Evolutionary conservation across 1,139 yeast species (phyloP).

Genomic region (Taiozyma sp.): DNA sequence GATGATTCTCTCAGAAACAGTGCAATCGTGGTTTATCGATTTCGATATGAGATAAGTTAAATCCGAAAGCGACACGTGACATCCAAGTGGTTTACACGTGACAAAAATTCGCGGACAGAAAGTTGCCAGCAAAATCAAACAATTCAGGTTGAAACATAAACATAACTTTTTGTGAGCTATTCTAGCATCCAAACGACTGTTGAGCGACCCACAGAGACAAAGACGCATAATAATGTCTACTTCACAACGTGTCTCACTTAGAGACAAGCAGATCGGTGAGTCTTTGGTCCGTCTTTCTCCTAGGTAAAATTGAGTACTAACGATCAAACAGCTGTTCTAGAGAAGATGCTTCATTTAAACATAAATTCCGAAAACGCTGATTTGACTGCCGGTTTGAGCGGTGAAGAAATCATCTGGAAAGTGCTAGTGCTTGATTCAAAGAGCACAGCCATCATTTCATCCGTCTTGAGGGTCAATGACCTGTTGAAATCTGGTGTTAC

Average conservation of each 20-base stretch:
- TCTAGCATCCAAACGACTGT: background rate
- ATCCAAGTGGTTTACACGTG: background rate
- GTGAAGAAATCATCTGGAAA: constrained; percentile 81
- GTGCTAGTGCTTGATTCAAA: constrained; percentile 79
- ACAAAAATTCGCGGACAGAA: background rate
- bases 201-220: background rate
- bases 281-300: constrained; percentile 7
- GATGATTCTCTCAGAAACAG: background rate
- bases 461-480: constrained; percentile 87
- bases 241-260: constrained; percentile 10
- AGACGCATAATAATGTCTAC: constrained; percentile 11
- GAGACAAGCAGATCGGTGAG: constrained; percentile 26
- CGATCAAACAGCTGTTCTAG: constrained; percentile 40
- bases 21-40: too few relatives aligned
- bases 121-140: background rate
- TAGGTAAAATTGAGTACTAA: constrained; percentile 1
- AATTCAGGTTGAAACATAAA: background rate
- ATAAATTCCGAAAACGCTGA: constrained; percentile 47
- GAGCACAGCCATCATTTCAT: constrained; percentile 81
- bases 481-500: constrained; percentile 85
- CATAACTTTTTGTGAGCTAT: background rate
- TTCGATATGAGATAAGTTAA: too few relatives aligned
- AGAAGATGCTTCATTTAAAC: constrained; percentile 81
- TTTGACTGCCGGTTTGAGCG: constrained; percentile 42
- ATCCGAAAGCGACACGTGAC: background rate